Conservation (phyloP, 306 rosid species). For the Fragaria nilgerrensis region DNA sequence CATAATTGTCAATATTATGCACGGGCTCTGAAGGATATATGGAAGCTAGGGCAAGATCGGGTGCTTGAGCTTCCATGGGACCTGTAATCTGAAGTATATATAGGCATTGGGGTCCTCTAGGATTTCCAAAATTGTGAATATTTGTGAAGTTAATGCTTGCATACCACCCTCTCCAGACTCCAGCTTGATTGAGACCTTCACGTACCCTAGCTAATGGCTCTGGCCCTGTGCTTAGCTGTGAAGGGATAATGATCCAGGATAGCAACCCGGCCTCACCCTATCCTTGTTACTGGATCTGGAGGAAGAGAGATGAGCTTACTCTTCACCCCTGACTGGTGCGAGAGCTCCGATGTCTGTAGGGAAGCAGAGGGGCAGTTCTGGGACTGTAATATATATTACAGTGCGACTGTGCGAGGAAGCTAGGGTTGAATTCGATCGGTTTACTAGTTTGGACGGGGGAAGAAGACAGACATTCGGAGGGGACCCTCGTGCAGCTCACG, state of each 20-base stretch:
- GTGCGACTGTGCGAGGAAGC: background rate
- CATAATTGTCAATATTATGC: constrained; percentile 17
- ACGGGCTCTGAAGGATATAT: constrained; percentile 17
- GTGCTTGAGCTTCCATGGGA: constrained; percentile 24
- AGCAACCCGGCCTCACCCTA: background rate
- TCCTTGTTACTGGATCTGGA: background rate
- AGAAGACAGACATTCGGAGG: constrained; percentile 48
- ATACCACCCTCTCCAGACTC: constrained; percentile 7
- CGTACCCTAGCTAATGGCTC: constrained; percentile 15
- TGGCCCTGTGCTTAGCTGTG: constrained; percentile 46
- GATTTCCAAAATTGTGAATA: constrained; percentile 38
- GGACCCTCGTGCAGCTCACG: constrained; percentile 37
- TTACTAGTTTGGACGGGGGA: constrained; percentile 36
- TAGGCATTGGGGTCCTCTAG: constrained; percentile 43
- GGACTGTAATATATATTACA: no score
- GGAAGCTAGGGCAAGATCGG: constrained; percentile 24
- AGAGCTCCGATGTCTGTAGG: background rate
- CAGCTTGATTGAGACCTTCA: constrained; percentile 17
- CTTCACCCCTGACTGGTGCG: background rate
- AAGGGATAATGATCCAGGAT: constrained; percentile 19
- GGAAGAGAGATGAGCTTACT: background rate
- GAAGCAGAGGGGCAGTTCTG: background rate
- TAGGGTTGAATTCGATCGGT: background rate
- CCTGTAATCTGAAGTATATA: constrained; percentile 37
- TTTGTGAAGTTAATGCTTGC: constrained; percentile 35